Evolutionary conservation across 2,329 filamentous ascomycete genomes (phyloP), one percentile per base, ranked within the genome.

Genomic region (Annulohypoxylon truncatum): DNA sequence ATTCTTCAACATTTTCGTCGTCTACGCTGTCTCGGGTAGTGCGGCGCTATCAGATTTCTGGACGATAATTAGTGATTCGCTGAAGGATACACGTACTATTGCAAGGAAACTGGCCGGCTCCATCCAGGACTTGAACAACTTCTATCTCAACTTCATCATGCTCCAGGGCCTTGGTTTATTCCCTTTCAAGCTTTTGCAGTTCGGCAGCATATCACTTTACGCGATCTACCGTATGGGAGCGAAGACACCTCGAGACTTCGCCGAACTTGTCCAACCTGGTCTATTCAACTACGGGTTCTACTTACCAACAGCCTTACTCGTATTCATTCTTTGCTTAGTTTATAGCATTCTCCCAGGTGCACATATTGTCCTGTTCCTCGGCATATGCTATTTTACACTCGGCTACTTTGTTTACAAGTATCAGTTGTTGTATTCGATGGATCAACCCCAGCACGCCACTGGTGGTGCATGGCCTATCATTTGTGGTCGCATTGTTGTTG

Each of bases 1-100:
- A 8, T 99, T 99, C 80, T 98, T 99, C 87, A 99, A 99, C 80
- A 93, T 98, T 61, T 99, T 99, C 80, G 87, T 98, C 53, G 88
- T 98, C 46, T 97, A 98, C 77, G 96, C 95, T 0, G 86, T 96
- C 24, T 92, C 97, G 47, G 92, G 92, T 57, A 93, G 94, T 3
- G 93, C 89, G 1, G 75, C 75, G 15, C 70, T 92, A 80, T 89
- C 91, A 38, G 88, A 90, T 57, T 92, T 97, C 75, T 89, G 89
- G 79, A 83, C 84, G 31, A 86, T 91, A 55, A 84, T 98, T 48
- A 88, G 88, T 57, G 87, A 95, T 50, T 88, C 90, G 8, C 84
- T 97, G 59, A 89, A 88, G 71, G 93, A 97, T 77, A 92, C 94
- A 0, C 91, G 90, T 4, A 88, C 87, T 55, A 90, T 98, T 56